Evolutionary conservation across 768 basidiomycete species (phyloP), one percentile per base, ranked within the genome.

Genomic region (Pleurotus cornucopiae): DNA sequence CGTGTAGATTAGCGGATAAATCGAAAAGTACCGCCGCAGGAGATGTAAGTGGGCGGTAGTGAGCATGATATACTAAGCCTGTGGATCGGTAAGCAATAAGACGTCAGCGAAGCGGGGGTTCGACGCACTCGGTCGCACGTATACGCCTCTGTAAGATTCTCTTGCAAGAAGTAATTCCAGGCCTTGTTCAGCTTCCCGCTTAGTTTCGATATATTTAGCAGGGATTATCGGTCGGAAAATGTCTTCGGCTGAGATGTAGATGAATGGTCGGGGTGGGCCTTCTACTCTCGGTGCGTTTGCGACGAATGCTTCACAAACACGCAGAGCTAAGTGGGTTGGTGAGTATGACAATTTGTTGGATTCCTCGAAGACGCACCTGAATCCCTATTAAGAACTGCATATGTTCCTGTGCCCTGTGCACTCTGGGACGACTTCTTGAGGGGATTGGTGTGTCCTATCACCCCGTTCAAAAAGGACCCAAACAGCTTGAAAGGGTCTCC

Each of bases 21-120:
- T 94, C 91, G 41, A 97, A 78, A 55, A 94, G 66, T 5, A 88
- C 86, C 1, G 96, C 94, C 52, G 90, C 78, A 49, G 92, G 88
- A 41, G 92, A 88, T 7, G 89, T 88, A 47, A 95, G 65, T n/a
- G 97, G 97, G 43, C 94, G 86, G 61, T 87, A 77, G 70, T 97
- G 94, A 6, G 96, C 89, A 67, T 98, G 96, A 72, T 98, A 98
- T 62, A 99, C 93, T 53, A 99, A 76, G 60, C 95, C 97, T 94
- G 67, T 9, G 14, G 13, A n/a, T 54, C 38, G 49, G 20, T 37
- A 44, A 61, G 47, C 41, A 61, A 52, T 26, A 56, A 58, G 58
- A 25, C 58, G 56, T 54, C 54, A 57, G 54, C 25, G 54, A 51
- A 41, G 45, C 56, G 34, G 47, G 13, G 34, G 46, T 43, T 21